Evolutionary conservation across 2,329 filamentous ascomycete species (phyloP).

Genomic region (Epichloe gansuensis): DNA sequence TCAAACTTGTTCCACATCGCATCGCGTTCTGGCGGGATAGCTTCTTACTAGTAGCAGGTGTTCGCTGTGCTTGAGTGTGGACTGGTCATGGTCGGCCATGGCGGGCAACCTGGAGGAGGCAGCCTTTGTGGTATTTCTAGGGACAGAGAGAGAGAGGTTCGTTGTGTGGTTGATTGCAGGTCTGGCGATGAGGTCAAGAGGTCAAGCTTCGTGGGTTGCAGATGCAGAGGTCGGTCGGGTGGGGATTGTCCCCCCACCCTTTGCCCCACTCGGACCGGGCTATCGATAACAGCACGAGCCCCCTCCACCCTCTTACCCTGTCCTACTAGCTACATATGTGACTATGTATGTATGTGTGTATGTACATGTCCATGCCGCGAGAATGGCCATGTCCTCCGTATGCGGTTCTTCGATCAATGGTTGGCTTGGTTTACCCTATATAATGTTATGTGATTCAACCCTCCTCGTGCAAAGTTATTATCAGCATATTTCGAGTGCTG

Average conservation of each 20-base stretch:
- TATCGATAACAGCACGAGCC: not conserved
- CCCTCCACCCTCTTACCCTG: too few species aligned
- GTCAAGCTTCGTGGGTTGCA: not conserved
- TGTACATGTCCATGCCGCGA: too few species aligned
- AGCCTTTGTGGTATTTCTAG: not conserved
- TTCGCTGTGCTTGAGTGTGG: constrained; percentile 59
- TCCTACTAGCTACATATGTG: too few species aligned
- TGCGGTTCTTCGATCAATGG: too few species aligned
- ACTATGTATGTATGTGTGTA: too few species aligned
- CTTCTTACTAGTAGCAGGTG: constrained; percentile 58
- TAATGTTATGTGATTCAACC: too few species aligned
- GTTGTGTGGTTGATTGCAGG: not conserved
- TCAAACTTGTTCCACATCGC: not conserved
- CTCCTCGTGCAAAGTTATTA: too few species aligned
- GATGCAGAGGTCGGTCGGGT: not conserved
- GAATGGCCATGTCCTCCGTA: too few species aligned
- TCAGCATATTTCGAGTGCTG: too few species aligned
- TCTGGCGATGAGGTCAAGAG: not conserved
- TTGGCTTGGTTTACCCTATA: not conserved
- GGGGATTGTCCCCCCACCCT: not conserved
- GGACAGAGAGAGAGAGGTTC: too few species aligned
- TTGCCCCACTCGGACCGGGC: not conserved
- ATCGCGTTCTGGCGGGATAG: not conserved
- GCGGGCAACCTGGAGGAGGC: constrained; percentile 8
- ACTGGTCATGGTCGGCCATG: constrained; percentile 49